phyloP scores from a whole-genome alignment of 208 protist genomes.

The Leishmania braziliensis region DNA sequence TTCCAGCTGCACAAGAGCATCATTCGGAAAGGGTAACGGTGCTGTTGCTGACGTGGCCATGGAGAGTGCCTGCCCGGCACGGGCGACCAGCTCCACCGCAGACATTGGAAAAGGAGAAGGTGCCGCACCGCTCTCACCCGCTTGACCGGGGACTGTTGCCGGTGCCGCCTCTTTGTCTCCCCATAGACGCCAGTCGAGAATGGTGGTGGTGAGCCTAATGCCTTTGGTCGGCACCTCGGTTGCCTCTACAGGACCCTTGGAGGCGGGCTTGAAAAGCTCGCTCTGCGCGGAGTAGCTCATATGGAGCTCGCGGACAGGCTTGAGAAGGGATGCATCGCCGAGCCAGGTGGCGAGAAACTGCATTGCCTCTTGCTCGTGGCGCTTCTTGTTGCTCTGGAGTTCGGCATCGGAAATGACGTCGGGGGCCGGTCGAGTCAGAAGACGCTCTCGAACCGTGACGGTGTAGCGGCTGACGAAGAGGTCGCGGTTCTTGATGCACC shows the following conservation, averaged over 20 bases:
- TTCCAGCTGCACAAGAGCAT: conserved; percentile 23
- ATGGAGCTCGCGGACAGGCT: conserved; percentile 22
- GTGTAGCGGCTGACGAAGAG: conserved; percentile 38
- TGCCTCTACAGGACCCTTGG: background rate
- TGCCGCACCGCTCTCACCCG: background rate
- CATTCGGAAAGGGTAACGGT: conserved; percentile 37
- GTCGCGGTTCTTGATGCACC: conserved; percentile 32
- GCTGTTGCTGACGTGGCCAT: background rate
- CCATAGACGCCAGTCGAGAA: conserved; percentile 41
- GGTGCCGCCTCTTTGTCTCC: conserved; percentile 7
- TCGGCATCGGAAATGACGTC: conserved; percentile 26
- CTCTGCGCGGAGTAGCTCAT: conserved; percentile 17
- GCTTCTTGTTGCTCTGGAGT: conserved; percentile 28
- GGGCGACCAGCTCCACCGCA: conserved; percentile 6
- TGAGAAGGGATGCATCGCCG: conserved; percentile 16
- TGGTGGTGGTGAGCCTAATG: conserved; percentile 26
- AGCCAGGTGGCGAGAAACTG: conserved; percentile 36
- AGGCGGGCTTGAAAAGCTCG: conserved; percentile 2
- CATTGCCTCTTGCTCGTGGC: conserved; percentile 34
- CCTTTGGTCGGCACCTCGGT: background rate
- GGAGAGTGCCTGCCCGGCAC: conserved; percentile 5
- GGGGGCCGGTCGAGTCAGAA: conserved; percentile 30
- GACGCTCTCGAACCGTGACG: conserved; percentile 34
- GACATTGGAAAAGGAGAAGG: conserved; percentile 1
- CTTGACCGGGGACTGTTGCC: background rate